Evolutionary conservation across 352 stramenopile species (phyloP), one percentile per base, ranked within the genome.

Genomic region (Globisporangium barbulae): DNA sequence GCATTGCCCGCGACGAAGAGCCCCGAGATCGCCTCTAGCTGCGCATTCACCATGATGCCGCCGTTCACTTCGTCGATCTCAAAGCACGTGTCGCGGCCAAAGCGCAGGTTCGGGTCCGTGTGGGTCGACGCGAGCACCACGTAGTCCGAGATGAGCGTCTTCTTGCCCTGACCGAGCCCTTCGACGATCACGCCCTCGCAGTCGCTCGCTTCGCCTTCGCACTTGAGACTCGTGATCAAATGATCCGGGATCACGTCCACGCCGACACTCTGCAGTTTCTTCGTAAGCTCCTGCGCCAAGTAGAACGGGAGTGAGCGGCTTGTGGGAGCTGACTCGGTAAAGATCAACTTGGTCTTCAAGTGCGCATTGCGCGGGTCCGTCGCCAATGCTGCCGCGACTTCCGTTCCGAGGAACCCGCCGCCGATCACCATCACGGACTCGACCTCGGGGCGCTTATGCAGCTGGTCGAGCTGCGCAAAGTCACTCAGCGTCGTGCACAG

Each of bases 91-190:
- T 76, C 70, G 9, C 74, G 73, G 1, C 84, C 88, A 42, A 96
- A 76, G 1, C 84, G 74, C 31, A 94, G 60, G 52, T 90, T 83
- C 1, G 92, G 92, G 37, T 94, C 88, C 9, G 96, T 96, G 67
- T 97, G 90, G 2, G 91, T 97, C 12, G 86, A 95, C n/a, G 92
- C 92, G 22, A 98, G 73, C 55, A 98, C 88, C 5, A 97, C 81
- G 42, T 97, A 97, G 76, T 98, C 90, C 2, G 89, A 84, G n/a
- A 84, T 68, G 39, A 96, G 66, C 42, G 76, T 75, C 41, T 90
- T 75, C 54, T 89, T 87, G 49, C 87, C 70, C 55, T 88, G 83
- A 28, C 83, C 82, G 8, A 92, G 73, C 12, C 86, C 76, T n/a
- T 78, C 72, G 63, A 95, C 75, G 25, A 75, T 70, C 22, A 86